These are phyloP conservation scores for Pseudognaphalium luteoalbum DNA, from an alignment of 129 eudicot genomes.

Conservation along the genomic window DNA sequence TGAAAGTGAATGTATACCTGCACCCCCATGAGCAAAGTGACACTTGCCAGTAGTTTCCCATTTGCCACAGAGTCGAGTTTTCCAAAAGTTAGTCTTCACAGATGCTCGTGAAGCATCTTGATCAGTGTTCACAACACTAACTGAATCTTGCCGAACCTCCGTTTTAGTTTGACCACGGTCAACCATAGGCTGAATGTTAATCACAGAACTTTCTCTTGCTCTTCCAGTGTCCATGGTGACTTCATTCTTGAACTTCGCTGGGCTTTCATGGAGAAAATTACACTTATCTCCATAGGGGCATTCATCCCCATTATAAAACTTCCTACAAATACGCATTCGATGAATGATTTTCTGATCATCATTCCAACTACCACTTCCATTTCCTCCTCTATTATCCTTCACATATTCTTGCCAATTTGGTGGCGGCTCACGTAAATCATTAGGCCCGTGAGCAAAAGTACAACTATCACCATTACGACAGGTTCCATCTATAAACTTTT, in stretches of 20 bases:
- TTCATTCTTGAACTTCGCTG: constrained; percentile 42
- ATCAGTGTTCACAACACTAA: not conserved
- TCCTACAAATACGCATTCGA: constrained; percentile 69
- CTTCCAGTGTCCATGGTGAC: constrained; percentile 14
- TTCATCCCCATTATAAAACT: constrained; percentile 75
- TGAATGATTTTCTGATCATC: constrained; percentile 64
- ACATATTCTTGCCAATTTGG: constrained; percentile 83
- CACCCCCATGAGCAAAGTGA: constrained; percentile 74
- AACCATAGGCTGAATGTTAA: constrained; percentile 53
- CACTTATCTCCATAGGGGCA: constrained; percentile 89
- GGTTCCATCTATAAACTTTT: constrained; percentile 56
- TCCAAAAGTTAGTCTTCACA: not conserved
- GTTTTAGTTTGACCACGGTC: constrained; percentile 33
- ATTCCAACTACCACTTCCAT: constrained; percentile 40
- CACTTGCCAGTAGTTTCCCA: constrained; percentile 5
- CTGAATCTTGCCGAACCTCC: not conserved
- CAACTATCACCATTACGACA: constrained; percentile 74
- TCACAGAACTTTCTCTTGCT: constrained; percentile 59
- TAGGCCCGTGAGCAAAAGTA: constrained; percentile 76
- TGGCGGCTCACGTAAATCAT: constrained; percentile 78
- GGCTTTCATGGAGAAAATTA: constrained; percentile 76
- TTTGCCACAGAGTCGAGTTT: not conserved
- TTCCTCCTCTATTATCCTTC: constrained; percentile 46
- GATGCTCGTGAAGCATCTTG: constrained; percentile 3
- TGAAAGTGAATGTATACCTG: constrained; percentile 51